phyloP scores from a whole-genome alignment of 2,329 filamentous ascomycete genomes.

The Hypoxylon sp. region DNA sequence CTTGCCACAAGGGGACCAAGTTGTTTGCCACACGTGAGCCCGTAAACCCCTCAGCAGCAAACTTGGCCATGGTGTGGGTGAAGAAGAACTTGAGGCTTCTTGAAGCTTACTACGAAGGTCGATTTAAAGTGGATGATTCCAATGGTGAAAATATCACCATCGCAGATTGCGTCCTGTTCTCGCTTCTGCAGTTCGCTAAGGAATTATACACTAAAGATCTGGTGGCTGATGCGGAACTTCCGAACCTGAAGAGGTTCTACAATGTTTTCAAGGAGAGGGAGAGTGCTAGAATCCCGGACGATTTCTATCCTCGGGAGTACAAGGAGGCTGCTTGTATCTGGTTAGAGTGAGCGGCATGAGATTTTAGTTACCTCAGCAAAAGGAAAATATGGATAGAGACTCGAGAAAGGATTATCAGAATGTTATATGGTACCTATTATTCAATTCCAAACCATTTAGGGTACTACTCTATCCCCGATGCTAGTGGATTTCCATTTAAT shows the following conservation, averaged over 20 bases:
- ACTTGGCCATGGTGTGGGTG: background rate
- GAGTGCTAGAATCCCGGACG: slow-evolving; percentile 19
- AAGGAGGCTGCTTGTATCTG: slow-evolving; percentile 4
- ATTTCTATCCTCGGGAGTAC: slow-evolving; percentile 9
- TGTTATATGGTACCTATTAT: background rate
- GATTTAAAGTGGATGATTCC: slow-evolving; percentile 1
- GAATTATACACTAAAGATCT: slow-evolving; percentile 17
- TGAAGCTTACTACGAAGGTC: slow-evolving; percentile 22
- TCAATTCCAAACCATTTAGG: too few relatives aligned
- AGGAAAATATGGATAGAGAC: background rate
- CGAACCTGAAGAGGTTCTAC: slow-evolving; percentile 25
- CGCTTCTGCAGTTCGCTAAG: slow-evolving; percentile 24
- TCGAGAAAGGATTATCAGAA: background rate
- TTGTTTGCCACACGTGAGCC: slow-evolving; percentile 3
- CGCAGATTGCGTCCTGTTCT: slow-evolving; percentile 22
- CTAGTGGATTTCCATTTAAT: too few relatives aligned
- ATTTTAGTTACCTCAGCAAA: too few relatives aligned
- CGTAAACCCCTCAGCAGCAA: background rate
- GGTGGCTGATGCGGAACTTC: slow-evolving; percentile 11
- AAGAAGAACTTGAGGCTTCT: slow-evolving; percentile 17
- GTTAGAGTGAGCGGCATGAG: slow-evolving; percentile 1
- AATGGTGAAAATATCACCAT: slow-evolving; percentile 4
- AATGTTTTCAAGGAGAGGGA: slow-evolving; percentile 15
- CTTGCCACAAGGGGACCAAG: slow-evolving; percentile 23
- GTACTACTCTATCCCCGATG: too few relatives aligned